These are phyloP conservation scores for Skeletonema tropicum DNA, from an alignment of 108 stramenopile species.

Conservation along the genomic window DNA sequence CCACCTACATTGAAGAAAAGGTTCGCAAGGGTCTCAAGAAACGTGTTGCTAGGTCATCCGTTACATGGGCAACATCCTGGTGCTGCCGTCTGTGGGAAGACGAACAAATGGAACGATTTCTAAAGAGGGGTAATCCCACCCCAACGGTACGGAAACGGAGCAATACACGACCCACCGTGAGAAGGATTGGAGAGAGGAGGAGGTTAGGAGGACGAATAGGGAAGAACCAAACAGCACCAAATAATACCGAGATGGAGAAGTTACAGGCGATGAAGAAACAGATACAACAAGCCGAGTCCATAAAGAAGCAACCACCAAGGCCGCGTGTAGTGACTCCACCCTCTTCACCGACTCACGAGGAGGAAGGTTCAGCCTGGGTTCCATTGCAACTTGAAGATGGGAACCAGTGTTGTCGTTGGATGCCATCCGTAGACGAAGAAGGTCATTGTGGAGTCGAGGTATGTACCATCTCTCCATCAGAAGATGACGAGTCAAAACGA, in stretches of 20 bases:
- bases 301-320: background rate
- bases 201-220: too few species aligned
- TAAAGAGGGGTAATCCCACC: background rate
- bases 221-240: background rate
- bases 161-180: slow-evolving; percentile 25
- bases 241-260: background rate
- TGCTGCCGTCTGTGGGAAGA: slow-evolving; percentile 51
- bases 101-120: slow-evolving; percentile 29
- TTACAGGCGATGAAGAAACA: background rate
- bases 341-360: background rate
- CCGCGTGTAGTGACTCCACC: background rate
- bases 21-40: slow-evolving; percentile 19
- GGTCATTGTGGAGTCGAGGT: background rate
- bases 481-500: background rate
- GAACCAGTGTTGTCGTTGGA: background rate
- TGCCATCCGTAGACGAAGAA: background rate
- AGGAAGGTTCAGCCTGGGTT: background rate
- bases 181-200: slow-evolving; percentile 37
- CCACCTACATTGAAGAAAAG: slow-evolving; percentile 33
- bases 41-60: slow-evolving; percentile 34
- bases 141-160: slow-evolving; percentile 8
- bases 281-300: background rate
- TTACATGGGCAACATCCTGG: slow-evolving; percentile 50
- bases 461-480: background rate
- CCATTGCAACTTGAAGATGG: background rate